Evolutionary conservation across 768 basidiomycete genomes (phyloP), one percentile per base, ranked within the genome.

Genomic region (Russula dissimulans): DNA sequence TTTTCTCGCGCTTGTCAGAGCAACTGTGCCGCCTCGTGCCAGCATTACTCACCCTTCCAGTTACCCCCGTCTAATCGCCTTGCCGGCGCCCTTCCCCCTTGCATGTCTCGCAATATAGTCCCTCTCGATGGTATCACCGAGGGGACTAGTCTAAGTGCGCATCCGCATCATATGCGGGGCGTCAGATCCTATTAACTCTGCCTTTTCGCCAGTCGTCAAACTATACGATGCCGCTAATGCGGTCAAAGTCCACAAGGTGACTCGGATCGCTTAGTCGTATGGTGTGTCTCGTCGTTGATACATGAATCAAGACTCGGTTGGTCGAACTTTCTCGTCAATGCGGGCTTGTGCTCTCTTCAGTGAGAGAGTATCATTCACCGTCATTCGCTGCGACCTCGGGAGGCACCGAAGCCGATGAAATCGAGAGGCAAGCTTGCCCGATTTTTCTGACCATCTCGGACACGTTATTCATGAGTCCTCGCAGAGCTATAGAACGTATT

Each of bases 211-310:
- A 62, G 61, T 54, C 41, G 6, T 57, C 32, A 42, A n/a, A 31
- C 10, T 57, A 39, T 52, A 57, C n/a, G 46, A 57, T 57, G 41
- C 56, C 15, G 32, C 9, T 10, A 57, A 31, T 10, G 41, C 51
- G 2, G 56, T 57, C 39, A 57, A 32, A 31, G 17, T 54, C 12
- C 32, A 54, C 17, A 62, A 18, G 61, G 61, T 62, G 17, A 26
- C 22, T 26, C 22, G 22, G 22, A 54, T n/a, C 14, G 31, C 11
- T 44, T 39, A 32, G 11, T n/a, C n/a, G 5, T 41, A 14, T 15
- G 2, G 4, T 5, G 5, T 36, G 14, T 31, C 47, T 57, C 56
- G 2, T 34, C 42, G 14, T 39, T 42, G 15, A 47, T 43, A 14
- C 10, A 45, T 47, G 4, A 10, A 22, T 9, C 4, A 8, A 62